These are phyloP conservation scores for Achaetomiella virescens DNA, from an alignment of 495 filamentous ascomycete genomes.

Conservation along the genomic window DNA sequence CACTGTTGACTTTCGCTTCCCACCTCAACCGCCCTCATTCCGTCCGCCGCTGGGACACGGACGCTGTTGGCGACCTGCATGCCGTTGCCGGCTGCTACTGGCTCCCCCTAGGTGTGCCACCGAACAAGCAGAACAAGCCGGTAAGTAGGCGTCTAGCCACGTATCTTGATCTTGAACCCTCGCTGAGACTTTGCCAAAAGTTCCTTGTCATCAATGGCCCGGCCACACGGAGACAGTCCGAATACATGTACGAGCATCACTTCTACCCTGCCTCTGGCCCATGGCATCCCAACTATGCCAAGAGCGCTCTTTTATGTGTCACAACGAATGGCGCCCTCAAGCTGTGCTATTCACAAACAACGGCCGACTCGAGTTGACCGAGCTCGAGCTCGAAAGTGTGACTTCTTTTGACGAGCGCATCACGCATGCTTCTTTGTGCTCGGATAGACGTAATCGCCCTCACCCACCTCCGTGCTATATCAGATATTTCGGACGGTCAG, in stretches of 20 bases:
- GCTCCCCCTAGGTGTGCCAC: constrained; percentile 51
- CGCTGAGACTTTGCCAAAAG: constrained; percentile 1
- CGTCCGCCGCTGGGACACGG: constrained; percentile 48
- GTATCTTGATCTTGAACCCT: not conserved
- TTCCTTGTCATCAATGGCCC: constrained; percentile 37
- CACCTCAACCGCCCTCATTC: constrained; percentile 60
- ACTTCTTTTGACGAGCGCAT: constrained; percentile 62
- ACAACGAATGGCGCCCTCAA: constrained; percentile 64
- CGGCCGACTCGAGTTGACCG: constrained; percentile 58
- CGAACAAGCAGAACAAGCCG: constrained; percentile 43
- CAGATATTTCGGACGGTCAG: not conserved
- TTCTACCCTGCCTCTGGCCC: constrained; percentile 56
- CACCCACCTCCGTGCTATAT: not conserved
- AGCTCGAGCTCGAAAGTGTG: constrained; percentile 62
- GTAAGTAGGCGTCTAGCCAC: constrained; percentile 30
- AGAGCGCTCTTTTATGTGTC: constrained; percentile 63
- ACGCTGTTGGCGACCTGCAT: constrained; percentile 63
- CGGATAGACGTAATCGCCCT: constrained; percentile 54
- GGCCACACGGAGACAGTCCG: constrained; percentile 37
- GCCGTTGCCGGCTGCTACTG: constrained; percentile 80
- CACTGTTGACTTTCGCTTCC: constrained; percentile 56
- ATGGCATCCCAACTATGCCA: constrained; percentile 57
- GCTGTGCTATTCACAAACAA: constrained; percentile 62
- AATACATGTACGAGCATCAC: constrained; percentile 41
- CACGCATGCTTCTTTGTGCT: constrained; percentile 73